Evolutionary conservation across 495 filamentous ascomycete genomes (phyloP).

Genomic region (Choiromyces venosus): DNA sequence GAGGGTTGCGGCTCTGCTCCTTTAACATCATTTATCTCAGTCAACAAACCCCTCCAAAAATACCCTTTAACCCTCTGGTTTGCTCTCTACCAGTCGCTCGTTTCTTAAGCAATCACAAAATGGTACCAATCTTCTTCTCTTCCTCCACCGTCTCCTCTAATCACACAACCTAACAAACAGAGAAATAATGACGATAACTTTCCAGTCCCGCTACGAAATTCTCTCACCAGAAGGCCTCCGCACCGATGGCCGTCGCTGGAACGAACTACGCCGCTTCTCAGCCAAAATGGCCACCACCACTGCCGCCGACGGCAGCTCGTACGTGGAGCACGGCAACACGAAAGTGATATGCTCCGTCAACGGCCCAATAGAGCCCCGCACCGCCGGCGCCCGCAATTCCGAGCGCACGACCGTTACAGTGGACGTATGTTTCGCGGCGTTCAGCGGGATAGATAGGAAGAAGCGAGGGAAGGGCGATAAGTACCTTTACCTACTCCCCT

Average conservation of each 20-base stretch:
- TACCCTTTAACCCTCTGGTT: neutral
- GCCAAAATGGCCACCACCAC: slow-evolving; percentile 82
- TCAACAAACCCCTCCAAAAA: neutral
- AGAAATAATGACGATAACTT: slow-evolving; percentile 4
- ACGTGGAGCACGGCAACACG: slow-evolving; percentile 93
- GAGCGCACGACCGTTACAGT: slow-evolving; percentile 48
- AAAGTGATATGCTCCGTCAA: slow-evolving; percentile 88
- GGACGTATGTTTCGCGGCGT: slow-evolving; percentile 78
- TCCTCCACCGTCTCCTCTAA: neutral
- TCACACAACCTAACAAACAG: neutral
- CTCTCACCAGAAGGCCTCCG: slow-evolving; percentile 43
- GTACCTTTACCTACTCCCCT: slow-evolving; percentile 48
- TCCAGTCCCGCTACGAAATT: slow-evolving; percentile 40
- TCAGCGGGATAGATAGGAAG: slow-evolving; percentile 81
- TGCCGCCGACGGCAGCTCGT: slow-evolving; percentile 80
- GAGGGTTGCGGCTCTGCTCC: neutral
- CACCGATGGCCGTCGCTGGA: slow-evolving; percentile 73
- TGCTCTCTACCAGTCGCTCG: neutral
- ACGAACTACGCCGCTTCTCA: slow-evolving; percentile 84
- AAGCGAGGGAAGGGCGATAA: slow-evolving; percentile 66
- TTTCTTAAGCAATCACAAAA: neutral
- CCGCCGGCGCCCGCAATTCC: slow-evolving; percentile 54
- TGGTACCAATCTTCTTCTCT: slow-evolving; percentile 8
- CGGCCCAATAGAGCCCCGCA: slow-evolving; percentile 62
- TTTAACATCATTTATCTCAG: neutral